phyloP scores from a whole-genome alignment of 83 land plant genomes.

The Larix sibirica region DNA sequence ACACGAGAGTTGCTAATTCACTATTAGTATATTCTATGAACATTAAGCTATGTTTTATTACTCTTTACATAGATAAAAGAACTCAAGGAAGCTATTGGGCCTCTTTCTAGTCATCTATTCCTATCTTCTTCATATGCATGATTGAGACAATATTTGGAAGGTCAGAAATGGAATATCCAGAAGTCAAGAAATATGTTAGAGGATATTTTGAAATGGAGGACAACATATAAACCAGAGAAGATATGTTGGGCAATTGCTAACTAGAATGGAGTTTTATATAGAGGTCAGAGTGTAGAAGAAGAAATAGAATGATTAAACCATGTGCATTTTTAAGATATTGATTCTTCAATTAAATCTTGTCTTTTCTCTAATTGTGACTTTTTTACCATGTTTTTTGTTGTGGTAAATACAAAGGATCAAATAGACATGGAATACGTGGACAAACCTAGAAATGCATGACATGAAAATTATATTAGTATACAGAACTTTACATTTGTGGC shows the following conservation, averaged over 20 bases:
- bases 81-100: constrained; percentile 58
- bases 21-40: not conserved
- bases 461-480: no score
- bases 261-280: no score
- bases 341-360: no score
- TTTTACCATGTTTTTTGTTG: no score
- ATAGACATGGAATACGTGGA: no score
- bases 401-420: no score
- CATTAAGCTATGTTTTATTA: not conserved
- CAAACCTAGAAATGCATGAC: no score
- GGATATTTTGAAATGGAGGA: constrained; percentile 78
- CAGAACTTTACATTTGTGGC: no score
- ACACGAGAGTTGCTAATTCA: not conserved
- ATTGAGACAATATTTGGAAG: constrained; percentile 65
- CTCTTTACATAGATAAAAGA: constrained; percentile 37
- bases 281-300: no score
- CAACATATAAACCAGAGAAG: constrained; percentile 77
- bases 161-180: constrained; percentile 69
- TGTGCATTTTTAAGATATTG: no score
- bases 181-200: constrained; percentile 69
- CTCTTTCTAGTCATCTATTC: constrained; percentile 41
- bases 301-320: no score
- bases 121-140: constrained; percentile 62
- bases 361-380: no score
- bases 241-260: constrained; percentile 65